Conservation (phyloP, 805 yeast species). For the Lipomyces japonicus region DNA sequence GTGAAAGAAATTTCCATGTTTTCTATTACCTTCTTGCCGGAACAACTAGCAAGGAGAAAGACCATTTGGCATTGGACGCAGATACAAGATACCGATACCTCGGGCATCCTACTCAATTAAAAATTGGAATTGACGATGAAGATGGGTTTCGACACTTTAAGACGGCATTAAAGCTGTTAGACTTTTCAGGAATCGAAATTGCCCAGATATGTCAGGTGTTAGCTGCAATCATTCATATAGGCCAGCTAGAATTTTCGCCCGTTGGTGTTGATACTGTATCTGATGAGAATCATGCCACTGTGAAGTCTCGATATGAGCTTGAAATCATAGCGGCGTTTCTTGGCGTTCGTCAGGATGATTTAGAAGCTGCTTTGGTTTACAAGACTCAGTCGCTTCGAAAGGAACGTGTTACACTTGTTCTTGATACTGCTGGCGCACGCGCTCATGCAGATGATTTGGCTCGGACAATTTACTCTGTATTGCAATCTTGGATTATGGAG, state of each 20-base stretch:
- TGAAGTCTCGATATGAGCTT: slow-evolving; percentile 32
- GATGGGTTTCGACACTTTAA: slow-evolving; percentile 47
- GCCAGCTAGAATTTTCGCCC: slow-evolving; percentile 41
- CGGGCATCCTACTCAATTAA: slow-evolving; percentile 42
- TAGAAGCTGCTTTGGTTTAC: slow-evolving; percentile 39
- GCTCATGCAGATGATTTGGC: slow-evolving; percentile 44
- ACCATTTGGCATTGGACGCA: slow-evolving; percentile 42
- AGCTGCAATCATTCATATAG: slow-evolving; percentile 44
- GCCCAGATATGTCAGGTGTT: slow-evolving; percentile 49
- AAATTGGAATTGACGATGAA: slow-evolving; percentile 48
- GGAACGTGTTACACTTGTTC: slow-evolving; percentile 43
- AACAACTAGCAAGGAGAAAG: slow-evolving; percentile 41
- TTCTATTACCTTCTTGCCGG: slow-evolving; percentile 57
- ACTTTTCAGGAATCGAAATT: slow-evolving; percentile 46
- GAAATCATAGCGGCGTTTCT: slow-evolving; percentile 39
- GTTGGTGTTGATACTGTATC: slow-evolving; percentile 36
- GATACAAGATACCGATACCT: slow-evolving; percentile 44
- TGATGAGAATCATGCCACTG: slow-evolving; percentile 22
- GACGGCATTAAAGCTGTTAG: slow-evolving; percentile 49
- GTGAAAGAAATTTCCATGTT: slow-evolving; percentile 58
- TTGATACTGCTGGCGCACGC: slow-evolving; percentile 43
- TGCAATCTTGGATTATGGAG: slow-evolving; percentile 42
- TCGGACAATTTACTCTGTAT: slow-evolving; percentile 41
- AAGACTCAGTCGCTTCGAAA: slow-evolving; percentile 39
- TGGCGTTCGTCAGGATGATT: slow-evolving; percentile 41